These are phyloP conservation scores for Talaromyces pinophilus DNA, from an alignment of 2,329 filamentous ascomycete species.

Conservation along the genomic window DNA sequence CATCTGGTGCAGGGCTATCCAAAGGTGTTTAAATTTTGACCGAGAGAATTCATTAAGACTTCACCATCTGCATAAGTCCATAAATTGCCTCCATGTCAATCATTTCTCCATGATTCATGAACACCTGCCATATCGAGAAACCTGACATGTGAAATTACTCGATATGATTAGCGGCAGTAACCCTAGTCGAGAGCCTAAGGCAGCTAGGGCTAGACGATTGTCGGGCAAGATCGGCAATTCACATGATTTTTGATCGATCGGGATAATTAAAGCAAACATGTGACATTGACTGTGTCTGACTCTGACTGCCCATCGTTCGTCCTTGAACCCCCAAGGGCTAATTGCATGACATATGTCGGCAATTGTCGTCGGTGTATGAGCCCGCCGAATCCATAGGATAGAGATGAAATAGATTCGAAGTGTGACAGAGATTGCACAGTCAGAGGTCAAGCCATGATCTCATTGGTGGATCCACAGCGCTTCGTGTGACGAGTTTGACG, in stretches of 20 bases:
- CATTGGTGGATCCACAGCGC: constrained; percentile 8
- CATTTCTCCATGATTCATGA: background rate
- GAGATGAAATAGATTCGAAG: background rate
- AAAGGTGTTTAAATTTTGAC: background rate
- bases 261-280: background rate
- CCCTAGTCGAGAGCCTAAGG: background rate
- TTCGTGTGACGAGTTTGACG: background rate
- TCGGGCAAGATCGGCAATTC: constrained; percentile 7
- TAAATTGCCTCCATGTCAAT: background rate
- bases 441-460: background rate
- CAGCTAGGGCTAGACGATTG: background rate
- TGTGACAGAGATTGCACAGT: background rate
- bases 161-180: background rate
- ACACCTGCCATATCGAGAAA: background rate
- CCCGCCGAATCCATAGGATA: background rate
- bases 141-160: constrained; percentile 9
- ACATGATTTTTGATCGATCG: background rate
- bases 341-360: background rate
- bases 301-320: background rate
- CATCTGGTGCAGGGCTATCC: background rate
- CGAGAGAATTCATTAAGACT: background rate
- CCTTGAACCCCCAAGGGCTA: background rate
- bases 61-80: background rate
- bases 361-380: background rate
- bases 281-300: background rate